phyloP scores from a whole-genome alignment of 345 rosid genomes.

The Brassica cretica region DNA sequence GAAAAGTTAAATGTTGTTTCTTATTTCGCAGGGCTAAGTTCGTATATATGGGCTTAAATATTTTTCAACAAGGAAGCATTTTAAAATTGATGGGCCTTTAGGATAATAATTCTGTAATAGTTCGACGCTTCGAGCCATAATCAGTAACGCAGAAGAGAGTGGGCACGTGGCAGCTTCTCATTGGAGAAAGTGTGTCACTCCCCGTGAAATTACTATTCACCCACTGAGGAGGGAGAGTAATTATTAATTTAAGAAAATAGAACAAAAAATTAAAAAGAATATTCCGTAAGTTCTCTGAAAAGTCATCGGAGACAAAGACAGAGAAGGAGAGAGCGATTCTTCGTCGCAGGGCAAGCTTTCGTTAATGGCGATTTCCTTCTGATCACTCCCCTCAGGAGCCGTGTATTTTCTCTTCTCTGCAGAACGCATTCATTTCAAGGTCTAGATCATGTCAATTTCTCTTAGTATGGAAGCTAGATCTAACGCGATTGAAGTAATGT shows the following conservation, averaged over 20 bases:
- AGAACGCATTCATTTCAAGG: conserved; percentile 7
- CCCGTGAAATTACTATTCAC: conserved; percentile 3
- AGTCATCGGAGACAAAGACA: conserved; percentile 33
- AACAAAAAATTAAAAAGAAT: neutral
- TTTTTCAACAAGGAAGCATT: neutral
- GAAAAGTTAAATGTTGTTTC: too few species aligned
- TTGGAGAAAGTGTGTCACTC: conserved; percentile 39
- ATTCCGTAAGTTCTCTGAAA: conserved; percentile 31
- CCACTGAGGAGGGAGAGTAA: neutral
- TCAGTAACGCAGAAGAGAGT: neutral
- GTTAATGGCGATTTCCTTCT: conserved; percentile 41
- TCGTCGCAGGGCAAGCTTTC: conserved; percentile 33
- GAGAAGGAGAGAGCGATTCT: conserved; percentile 33
- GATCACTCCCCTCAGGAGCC: conserved; percentile 30
- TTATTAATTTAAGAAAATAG: neutral
- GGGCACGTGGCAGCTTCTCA: conserved; percentile 18
- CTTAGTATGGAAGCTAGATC: conserved; percentile 28
- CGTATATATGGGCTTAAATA: neutral
- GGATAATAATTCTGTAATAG: neutral
- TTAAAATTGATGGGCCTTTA: conserved; percentile 1
- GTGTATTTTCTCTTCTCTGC: conserved; percentile 13
- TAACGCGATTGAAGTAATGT: conserved; percentile 19
- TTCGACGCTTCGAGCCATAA: neutral
- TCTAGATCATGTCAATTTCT: conserved; percentile 17
- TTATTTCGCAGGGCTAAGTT: conserved; percentile 9